Evolutionary conservation across 2,329 filamentous ascomycete species (phyloP).

Genomic region (Sclerotinia nivalis): DNA sequence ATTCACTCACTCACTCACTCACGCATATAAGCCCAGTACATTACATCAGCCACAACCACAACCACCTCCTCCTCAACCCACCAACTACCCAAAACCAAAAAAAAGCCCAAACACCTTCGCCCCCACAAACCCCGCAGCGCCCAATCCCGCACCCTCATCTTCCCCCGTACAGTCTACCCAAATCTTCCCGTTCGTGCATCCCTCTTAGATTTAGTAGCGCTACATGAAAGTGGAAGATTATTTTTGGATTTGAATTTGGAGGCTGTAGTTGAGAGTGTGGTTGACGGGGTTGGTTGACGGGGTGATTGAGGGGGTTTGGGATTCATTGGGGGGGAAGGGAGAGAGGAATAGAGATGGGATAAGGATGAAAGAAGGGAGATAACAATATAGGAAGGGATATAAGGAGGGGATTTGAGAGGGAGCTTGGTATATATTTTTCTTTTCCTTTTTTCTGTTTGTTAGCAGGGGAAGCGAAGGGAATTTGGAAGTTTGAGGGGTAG

Average conservation of each 20-base stretch:
- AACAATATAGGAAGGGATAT: too few species aligned
- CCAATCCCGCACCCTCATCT: background rate
- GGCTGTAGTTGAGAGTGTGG: background rate
- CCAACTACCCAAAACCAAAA: background rate
- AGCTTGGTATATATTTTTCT: too few species aligned
- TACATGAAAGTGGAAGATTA: background rate
- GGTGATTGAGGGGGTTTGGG: accelerated
- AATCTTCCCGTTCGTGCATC: background rate
- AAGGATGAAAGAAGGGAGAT: too few species aligned
- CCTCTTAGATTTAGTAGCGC: background rate
- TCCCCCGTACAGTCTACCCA: background rate
- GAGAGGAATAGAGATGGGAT: too few species aligned
- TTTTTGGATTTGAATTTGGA: background rate
- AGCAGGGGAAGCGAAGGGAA: too few species aligned
- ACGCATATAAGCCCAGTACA: too few species aligned
- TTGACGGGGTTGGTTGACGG: too few species aligned
- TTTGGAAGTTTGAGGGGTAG: background rate
- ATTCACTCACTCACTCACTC: too few species aligned
- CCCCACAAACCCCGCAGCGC: background rate
- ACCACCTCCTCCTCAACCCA: background rate
- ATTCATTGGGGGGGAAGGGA: too few species aligned
- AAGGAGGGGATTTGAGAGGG: too few species aligned
- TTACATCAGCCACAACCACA: too few species aligned
- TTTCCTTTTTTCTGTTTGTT: too few species aligned
- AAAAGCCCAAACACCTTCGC: background rate